These are phyloP conservation scores for Linum tenue DNA, from an alignment of 345 rosid species.

Conservation along the genomic window DNA sequence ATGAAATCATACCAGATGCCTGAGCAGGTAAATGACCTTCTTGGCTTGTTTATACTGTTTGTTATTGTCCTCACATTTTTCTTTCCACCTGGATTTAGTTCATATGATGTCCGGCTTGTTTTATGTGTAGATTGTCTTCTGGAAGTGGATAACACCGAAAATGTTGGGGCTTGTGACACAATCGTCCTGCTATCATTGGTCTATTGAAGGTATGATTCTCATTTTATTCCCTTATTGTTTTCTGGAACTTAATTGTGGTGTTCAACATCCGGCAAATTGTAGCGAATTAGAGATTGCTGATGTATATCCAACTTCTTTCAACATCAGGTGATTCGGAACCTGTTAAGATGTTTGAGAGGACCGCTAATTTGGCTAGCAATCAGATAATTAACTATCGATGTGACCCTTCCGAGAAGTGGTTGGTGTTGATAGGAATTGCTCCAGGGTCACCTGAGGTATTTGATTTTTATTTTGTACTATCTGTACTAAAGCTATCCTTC, in stretches of 20 bases:
- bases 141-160: conserved; percentile 96
- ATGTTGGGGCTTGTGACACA: conserved; percentile 94
- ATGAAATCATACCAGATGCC: conserved; percentile 96
- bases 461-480: neutral
- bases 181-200: conserved; percentile 89
- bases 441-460: conserved; percentile 96
- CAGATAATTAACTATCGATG: conserved; percentile 95
- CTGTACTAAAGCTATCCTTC: neutral
- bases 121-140: conserved; percentile 65
- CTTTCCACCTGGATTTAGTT: neutral
- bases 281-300: neutral
- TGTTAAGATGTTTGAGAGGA: conserved; percentile 90
- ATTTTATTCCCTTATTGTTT: conserved; percentile 14
- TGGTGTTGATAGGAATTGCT: conserved; percentile 93
- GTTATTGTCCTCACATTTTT: neutral
- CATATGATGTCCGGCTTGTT: neutral
- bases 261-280: neutral
- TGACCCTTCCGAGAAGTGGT: conserved; percentile 96
- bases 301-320: neutral
- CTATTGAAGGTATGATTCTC: conserved; percentile 66
- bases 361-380: conserved; percentile 83
- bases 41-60: neutral
- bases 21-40: conserved; percentile 57
- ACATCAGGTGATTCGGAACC: conserved; percentile 90
- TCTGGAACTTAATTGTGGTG: neutral